Conservation (phyloP, 352 stramenopile species). For the Sclerospora graminicola region DNA sequence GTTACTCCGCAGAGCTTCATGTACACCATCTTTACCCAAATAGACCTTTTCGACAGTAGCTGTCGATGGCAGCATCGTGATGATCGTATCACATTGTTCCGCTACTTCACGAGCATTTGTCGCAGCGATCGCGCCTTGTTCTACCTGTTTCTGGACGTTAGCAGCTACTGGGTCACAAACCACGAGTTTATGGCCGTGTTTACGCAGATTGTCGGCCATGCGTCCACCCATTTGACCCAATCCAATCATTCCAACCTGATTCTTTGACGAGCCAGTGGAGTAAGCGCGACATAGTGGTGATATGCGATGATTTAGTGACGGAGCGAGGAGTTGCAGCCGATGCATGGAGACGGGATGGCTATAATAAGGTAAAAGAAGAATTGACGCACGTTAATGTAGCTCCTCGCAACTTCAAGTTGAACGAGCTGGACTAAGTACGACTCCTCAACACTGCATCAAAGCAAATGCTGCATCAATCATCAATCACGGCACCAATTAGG, state of each 20-base stretch:
- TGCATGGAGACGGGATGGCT: constrained; percentile 8
- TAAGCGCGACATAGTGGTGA: constrained; percentile 1
- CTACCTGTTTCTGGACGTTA: constrained; percentile 40
- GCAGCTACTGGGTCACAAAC: constrained; percentile 64
- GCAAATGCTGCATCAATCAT: constrained; percentile 8
- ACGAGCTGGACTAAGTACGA: constrained; percentile 13
- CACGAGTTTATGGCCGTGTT: constrained; percentile 64
- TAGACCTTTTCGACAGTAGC: constrained; percentile 80
- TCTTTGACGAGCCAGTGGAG: constrained; percentile 16
- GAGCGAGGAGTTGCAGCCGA: constrained; percentile 1
- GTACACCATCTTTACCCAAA: constrained; percentile 53
- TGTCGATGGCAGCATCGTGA: constrained; percentile 94
- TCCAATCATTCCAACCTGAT: constrained; percentile 83
- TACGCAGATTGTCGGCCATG: constrained; percentile 89
- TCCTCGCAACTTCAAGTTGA: constrained; percentile 23
- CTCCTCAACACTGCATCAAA: constrained; percentile 5
- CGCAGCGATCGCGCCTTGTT: constrained; percentile 41
- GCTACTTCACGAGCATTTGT: constrained; percentile 59
- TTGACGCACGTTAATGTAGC: constrained; percentile 4
- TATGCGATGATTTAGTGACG: neutral
- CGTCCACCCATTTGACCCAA: constrained; percentile 91
- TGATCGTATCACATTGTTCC: constrained; percentile 68
- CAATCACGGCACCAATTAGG: too few species aligned
- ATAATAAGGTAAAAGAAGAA: constrained; percentile 8
- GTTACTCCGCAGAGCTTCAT: constrained; percentile 52